Percentiles rank a stretch among this genome's conserved stretches.
phyloP scores from a whole-genome alignment of 2,329 filamentous ascomycete genomes.

The Ustulina deusta region DNA sequence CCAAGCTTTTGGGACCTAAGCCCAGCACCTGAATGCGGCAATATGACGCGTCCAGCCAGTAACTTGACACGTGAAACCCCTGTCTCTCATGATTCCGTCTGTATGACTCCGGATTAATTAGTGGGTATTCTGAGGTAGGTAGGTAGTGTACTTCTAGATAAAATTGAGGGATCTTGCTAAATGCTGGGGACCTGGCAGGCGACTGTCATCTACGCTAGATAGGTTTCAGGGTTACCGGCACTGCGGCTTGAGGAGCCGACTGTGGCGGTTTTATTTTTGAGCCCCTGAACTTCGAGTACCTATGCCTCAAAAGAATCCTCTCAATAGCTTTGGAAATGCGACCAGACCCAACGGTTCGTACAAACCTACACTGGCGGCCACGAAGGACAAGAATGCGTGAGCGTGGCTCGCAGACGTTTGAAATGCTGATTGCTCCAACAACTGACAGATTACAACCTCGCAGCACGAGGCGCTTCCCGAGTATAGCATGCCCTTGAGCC shows the following conservation, averaged over 20 bases:
- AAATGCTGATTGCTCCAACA: slow-evolving; percentile 1
- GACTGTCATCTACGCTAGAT: not conserved
- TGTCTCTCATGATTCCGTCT: slow-evolving; percentile 20
- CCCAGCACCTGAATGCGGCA: not conserved
- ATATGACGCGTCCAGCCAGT: slow-evolving; percentile 14
- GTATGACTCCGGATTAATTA: slow-evolving; percentile 21
- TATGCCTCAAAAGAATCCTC: slow-evolving; percentile 5
- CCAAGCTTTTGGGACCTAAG: not conserved
- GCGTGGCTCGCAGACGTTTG: slow-evolving; percentile 10
- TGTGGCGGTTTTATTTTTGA: slow-evolving; percentile 22
- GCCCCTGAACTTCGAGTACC: slow-evolving; percentile 3
- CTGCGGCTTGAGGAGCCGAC: slow-evolving; percentile 33
- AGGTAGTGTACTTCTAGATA: slow-evolving; percentile 5
- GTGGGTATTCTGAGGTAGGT: not conserved
- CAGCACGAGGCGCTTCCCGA: slow-evolving; percentile 5
- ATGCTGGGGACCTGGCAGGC: slow-evolving; percentile 4
- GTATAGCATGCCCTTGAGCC: slow-evolving; percentile 4
- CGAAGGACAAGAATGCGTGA: slow-evolving; percentile 1
- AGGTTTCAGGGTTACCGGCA: slow-evolving; percentile 33
- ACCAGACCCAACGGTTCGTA: not conserved
- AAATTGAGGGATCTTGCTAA: slow-evolving; percentile 30
- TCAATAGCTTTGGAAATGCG: slow-evolving; percentile 7
- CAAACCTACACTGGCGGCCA: not conserved
- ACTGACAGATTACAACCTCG: slow-evolving; percentile 11
- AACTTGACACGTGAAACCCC: slow-evolving; percentile 28